Conservation (phyloP, 495 filamentous ascomycete species). For the Aspergillus kassunensis region DNA sequence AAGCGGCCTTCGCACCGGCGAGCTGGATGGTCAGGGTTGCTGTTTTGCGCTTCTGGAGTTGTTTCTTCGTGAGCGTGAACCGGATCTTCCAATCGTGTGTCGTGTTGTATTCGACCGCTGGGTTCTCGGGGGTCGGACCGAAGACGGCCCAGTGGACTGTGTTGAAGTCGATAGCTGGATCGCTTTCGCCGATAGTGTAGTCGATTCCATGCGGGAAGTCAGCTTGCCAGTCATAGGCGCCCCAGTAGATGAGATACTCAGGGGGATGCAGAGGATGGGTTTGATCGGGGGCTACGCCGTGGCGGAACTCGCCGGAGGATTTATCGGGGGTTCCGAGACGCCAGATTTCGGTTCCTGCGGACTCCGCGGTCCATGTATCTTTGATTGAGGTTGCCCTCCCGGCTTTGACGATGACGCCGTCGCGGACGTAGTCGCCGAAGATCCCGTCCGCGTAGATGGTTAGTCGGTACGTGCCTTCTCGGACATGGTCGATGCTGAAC, state of each 20-base stretch:
- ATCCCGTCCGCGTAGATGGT: slow-evolving; percentile 55
- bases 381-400: slow-evolving; percentile 27
- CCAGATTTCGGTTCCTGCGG: slow-evolving; percentile 50
- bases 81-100: slow-evolving; percentile 52
- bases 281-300: slow-evolving; percentile 39
- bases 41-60: slow-evolving; percentile 18
- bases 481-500: slow-evolving; percentile 46
- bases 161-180: slow-evolving; percentile 44
- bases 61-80: slow-evolving; percentile 37
- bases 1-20: slow-evolving; percentile 53
- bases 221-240: slow-evolving; percentile 46
- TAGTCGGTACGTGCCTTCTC: slow-evolving; percentile 49
- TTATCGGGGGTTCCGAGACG: slow-evolving; percentile 54
- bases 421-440: slow-evolving; percentile 50
- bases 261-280: slow-evolving; percentile 44
- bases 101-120: slow-evolving; percentile 31
- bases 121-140: slow-evolving; percentile 41
- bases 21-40: slow-evolving; percentile 55
- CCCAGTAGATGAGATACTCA: slow-evolving; percentile 55
- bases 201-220: slow-evolving; percentile 51
- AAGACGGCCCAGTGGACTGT: slow-evolving; percentile 55
- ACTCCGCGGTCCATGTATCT: slow-evolving; percentile 45
- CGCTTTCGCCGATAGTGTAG: slow-evolving; percentile 48
- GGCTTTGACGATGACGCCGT: slow-evolving; percentile 35
- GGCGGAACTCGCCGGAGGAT: slow-evolving; percentile 50